Evolutionary conservation across 2,329 filamentous ascomycete genomes (phyloP).

Genomic region (Tolypocladium ophioglossoides): DNA sequence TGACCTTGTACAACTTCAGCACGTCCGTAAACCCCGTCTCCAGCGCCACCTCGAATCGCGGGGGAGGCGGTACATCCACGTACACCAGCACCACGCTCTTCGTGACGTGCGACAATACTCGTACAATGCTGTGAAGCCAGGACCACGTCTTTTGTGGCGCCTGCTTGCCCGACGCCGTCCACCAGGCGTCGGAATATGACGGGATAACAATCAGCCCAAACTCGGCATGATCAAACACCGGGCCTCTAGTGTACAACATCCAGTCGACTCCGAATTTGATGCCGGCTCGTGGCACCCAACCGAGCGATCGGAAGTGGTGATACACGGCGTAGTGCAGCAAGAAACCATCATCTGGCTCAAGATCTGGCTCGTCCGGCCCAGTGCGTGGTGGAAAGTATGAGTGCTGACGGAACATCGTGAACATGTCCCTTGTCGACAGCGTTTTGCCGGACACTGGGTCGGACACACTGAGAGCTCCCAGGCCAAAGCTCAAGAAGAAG

Average conservation of each 20-base stretch:
- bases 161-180: conserved; percentile 48
- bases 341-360: conserved; percentile 73
- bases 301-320: conserved; percentile 90
- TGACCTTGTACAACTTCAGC: conserved; percentile 61
- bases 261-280: conserved; percentile 95
- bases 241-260: conserved; percentile 86
- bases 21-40: conserved; percentile 48
- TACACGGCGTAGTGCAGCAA: conserved; percentile 81
- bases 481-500: conserved; percentile 75
- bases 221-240: conserved; percentile 90
- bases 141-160: conserved; percentile 52
- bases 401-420: conserved; percentile 56
- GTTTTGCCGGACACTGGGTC: conserved; percentile 33
- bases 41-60: conserved; percentile 31
- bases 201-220: conserved; percentile 82
- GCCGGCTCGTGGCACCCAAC: conserved; percentile 87
- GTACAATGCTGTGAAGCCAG: conserved; percentile 81
- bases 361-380: conserved; percentile 21
- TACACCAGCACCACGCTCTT: conserved; percentile 88
- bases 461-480: conserved; percentile 61
- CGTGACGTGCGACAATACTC: conserved; percentile 79
- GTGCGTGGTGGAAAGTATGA: conserved; percentile 56
- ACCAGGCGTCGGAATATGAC: conserved; percentile 65
- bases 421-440: conserved; percentile 45
- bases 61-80: conserved; percentile 74